A percentile compares a stretch with the other conserved stretches of the same genome.
Conservation (phyloP, 345 rosid species). For the Laguncularia racemosa region DNA sequence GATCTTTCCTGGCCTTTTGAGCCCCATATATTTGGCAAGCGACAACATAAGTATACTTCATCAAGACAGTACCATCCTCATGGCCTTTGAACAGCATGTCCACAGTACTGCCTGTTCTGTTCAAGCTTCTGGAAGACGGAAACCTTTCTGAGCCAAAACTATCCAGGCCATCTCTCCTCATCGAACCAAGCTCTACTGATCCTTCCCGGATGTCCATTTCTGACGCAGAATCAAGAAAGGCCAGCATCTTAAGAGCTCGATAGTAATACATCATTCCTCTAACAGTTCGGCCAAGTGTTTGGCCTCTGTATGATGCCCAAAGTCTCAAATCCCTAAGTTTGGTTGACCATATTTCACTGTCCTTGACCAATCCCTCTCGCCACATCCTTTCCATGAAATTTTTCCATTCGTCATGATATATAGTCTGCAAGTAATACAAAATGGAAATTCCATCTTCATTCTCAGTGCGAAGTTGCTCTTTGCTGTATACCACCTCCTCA, state of each 20-base stretch:
- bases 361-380: conserved; percentile 70
- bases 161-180: conserved; percentile 44
- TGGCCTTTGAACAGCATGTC: conserved; percentile 64
- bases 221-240: conserved; percentile 94
- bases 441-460: conserved; percentile 95
- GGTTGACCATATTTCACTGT: conserved; percentile 59
- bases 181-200: conserved; percentile 66
- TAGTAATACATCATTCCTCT: conserved; percentile 99
- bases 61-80: conserved; percentile 81
- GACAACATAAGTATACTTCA: conserved; percentile 91
- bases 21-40: conserved; percentile 95
- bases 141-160: conserved; percentile 31
- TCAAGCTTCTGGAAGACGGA: conserved; percentile 45
- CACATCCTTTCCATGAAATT: conserved; percentile 92
- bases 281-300: conserved; percentile 88
- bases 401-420: conserved; percentile 90
- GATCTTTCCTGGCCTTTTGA: conserved; percentile 87
- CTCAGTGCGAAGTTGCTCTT: conserved; percentile 80
- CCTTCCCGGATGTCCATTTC: conserved; percentile 89
- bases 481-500: conserved; percentile 85
- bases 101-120: conserved; percentile 60
- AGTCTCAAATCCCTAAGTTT: conserved; percentile 86
- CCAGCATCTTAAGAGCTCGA: conserved; percentile 91
- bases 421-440: conserved; percentile 82
- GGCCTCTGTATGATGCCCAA: conserved; percentile 99